Evolutionary conservation across 164 flowering plant genomes (phyloP).

Genomic region (Sextonia rubra): DNA sequence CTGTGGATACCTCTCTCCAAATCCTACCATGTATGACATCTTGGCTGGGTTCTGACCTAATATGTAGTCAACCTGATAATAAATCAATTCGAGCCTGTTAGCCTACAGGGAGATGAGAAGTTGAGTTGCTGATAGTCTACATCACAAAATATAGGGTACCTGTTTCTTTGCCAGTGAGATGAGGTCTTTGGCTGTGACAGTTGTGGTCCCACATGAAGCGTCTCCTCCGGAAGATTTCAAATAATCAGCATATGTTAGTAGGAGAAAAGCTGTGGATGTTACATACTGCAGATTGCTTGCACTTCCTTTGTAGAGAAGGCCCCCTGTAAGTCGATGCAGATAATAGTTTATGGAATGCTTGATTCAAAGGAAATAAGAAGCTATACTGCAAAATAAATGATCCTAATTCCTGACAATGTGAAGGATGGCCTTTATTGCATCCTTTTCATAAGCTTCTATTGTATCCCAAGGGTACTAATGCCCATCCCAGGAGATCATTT

Average conservation of each 20-base stretch:
- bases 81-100: not conserved
- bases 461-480: not conserved
- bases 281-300: conserved; percentile 90
- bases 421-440: not conserved
- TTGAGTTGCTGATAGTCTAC: not conserved
- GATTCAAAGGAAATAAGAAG: not conserved
- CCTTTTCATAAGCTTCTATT: not conserved
- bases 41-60: conserved; percentile 76
- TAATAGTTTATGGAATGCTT: not conserved
- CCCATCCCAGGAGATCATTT: not conserved
- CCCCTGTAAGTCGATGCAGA: conserved; percentile 43
- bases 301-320: conserved; percentile 73
- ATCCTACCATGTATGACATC: conserved; percentile 95
- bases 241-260: conserved; percentile 75
- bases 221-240: conserved; percentile 34
- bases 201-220: conserved; percentile 46
- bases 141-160: conserved; percentile 3
- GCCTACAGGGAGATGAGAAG: not conserved
- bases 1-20: conserved; percentile 61
- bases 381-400: not conserved
- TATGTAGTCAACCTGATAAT: conserved; percentile 68
- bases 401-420: not conserved
- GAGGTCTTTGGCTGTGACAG: conserved; percentile 44
- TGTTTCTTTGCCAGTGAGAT: conserved; percentile 67
- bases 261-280: conserved; percentile 68